Base-by-base conservation (phyloP, 805 yeast genomes). In the Candida boleticola region DNA sequence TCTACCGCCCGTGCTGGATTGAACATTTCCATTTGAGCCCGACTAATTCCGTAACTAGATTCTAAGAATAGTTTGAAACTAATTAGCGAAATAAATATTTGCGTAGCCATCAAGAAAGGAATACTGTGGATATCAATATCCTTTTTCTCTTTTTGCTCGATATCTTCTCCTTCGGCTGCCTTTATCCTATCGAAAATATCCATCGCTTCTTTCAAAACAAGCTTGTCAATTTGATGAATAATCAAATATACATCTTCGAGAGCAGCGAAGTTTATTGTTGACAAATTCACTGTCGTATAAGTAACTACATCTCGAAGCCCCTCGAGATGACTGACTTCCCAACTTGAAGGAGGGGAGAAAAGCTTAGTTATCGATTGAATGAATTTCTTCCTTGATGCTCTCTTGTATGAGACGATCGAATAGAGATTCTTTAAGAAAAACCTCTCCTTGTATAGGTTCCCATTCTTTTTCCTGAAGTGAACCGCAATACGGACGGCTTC, bases 401-500 rank as follows among this genome's bases (percentile, higher is more conserved):
- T 63, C 36, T 69, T 63, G 3, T 56, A 61, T 36, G 61, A 65
- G 14, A 82, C 60, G 5, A 80, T 62, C 2, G 59, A 53, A 45
- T 76, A 72, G 35, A 82, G 63, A 5, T 54, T 50, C 3, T 54
- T 53, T 22, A 83, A 53, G 42, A 74, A 71, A 1, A 41, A 42
- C 2, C 48, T 49, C 25, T 69, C 73, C 1, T 39, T 46, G 22
- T 60, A 50, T 3, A 67, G 43, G 27, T 23, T 29, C 13, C 30
- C 21, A 11, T 10, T 4, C 58, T 53, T 2, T 43, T 31, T 0
- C 30, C 76, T 51, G 53, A 79, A 82, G 0, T 59, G 53, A 2
- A 75, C 71, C 0, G 89, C 86, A 19, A 69, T 45, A 40, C 62
- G 74, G 5, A 87, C 53, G 0, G 92, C 93, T 43, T 81, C 85